phyloP scores from a whole-genome alignment of 352 stramenopile species.

The Blastocystis sp. region DNA sequence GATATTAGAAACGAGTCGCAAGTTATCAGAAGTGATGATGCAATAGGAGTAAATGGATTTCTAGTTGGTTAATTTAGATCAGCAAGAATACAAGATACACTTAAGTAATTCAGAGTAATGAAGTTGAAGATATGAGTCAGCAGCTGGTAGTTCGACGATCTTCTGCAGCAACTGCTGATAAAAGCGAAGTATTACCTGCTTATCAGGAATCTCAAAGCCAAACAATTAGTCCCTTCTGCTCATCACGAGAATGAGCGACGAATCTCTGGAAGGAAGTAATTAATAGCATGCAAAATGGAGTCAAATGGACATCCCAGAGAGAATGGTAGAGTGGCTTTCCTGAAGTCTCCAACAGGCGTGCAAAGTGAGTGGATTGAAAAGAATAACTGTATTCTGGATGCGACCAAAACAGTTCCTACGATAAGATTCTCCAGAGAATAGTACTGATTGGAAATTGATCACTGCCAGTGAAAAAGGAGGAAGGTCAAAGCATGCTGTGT shows the following conservation, averaged over 20 bases:
- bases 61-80: neutral
- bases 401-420: neutral
- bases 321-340: neutral
- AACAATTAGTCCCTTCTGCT: neutral
- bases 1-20: neutral
- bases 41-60: neutral
- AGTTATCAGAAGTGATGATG: neutral
- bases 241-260: neutral
- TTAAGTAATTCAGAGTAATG: neutral
- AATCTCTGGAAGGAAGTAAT: neutral
- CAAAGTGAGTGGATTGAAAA: neutral
- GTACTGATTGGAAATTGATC: neutral
- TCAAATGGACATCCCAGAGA: neutral
- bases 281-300: neutral
- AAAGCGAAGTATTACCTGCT: neutral
- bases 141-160: neutral
- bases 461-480: neutral
- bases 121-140: neutral
- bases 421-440: neutral
- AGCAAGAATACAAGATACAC: neutral
- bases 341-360: neutral
- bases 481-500: neutral
- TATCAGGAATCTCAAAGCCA: neutral
- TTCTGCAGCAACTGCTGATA: neutral
- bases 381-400: neutral